Evolutionary conservation across 2,329 filamentous ascomycete species (phyloP).

Genomic region (Colletotrichum graminicola): DNA sequence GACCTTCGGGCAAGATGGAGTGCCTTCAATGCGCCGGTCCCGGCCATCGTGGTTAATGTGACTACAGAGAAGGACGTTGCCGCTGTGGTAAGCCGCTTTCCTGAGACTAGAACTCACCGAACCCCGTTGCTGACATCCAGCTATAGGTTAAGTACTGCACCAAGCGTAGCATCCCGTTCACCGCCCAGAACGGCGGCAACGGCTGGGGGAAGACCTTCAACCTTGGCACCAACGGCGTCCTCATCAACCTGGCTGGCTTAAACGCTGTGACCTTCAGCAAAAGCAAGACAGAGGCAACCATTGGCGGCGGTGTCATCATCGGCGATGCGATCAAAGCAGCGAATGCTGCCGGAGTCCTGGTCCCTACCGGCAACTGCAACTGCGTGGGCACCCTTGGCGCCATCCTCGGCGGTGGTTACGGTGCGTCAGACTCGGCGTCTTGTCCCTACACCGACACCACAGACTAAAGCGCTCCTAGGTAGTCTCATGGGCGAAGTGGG

Average conservation of each 20-base stretch:
- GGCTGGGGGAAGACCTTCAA: slow-evolving; percentile 41
- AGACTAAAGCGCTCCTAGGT: background rate
- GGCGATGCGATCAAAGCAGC: slow-evolving; percentile 29
- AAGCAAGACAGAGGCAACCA: slow-evolving; percentile 41
- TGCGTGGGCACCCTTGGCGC: slow-evolving; percentile 46
- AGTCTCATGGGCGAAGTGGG: slow-evolving; percentile 41
- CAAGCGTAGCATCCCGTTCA: slow-evolving; percentile 22
- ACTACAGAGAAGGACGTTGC: slow-evolving; percentile 25
- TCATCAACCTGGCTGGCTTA: slow-evolving; percentile 45
- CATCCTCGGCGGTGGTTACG: slow-evolving; percentile 43
- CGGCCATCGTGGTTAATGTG: slow-evolving; percentile 20
- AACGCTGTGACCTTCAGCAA: slow-evolving; percentile 42
- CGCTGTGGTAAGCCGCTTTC: slow-evolving; percentile 5
- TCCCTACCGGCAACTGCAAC: slow-evolving; percentile 46
- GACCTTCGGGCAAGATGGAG: slow-evolving; percentile 26
- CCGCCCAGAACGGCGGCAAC: slow-evolving; percentile 42
- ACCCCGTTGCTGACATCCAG: background rate
- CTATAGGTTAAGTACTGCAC: slow-evolving; percentile 35
- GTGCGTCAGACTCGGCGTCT: background rate
- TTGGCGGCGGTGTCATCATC: slow-evolving; percentile 42
- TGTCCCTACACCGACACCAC: no score
- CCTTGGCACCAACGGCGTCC: slow-evolving; percentile 41
- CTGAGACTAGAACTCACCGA: background rate
- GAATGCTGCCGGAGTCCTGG: slow-evolving; percentile 29
- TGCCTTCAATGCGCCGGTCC: slow-evolving; percentile 14